Evolutionary conservation across 2,329 filamentous ascomycete species (phyloP), one percentile per base, ranked within the genome.

Genomic region (Aspergillus fumigatus): DNA sequence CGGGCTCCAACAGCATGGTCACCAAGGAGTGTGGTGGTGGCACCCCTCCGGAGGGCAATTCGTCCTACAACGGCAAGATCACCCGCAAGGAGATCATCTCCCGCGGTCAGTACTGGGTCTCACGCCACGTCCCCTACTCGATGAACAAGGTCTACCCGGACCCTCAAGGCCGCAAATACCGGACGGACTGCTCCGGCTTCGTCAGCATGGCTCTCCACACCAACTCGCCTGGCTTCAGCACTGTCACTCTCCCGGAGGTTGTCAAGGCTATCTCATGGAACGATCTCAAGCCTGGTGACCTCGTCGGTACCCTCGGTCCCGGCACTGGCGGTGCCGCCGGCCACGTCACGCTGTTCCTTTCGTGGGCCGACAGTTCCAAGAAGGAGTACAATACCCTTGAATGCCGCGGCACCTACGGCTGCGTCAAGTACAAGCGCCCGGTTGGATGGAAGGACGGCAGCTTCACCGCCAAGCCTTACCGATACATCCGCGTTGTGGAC

Each of bases 391-490:
- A 60, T 29, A 60, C 58, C 2, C 53, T 60, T 40, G 58, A 60
- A 51, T 60, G 58, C 49, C 58, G 56, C 29, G 58, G 58, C 21
- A 60, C 58, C 17, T 58, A 60, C 45, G 58, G 58, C 26, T 60
- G 58, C 14, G 56, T 58, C 48, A 48, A 48, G 8, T 56, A 60
- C 21, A 54, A 59, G 56, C 58, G 58, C 26, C 51, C 56, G 32
- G 51, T 58, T 47, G 26, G 40, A 35, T 35, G 32, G 32, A 35
- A 14, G 11, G 4, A 6, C 14, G 32, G 32, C 11, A 14, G 11
- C 4, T 35, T 35, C 32, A 35, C 32, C 4, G 32, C 32, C 32
- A 35, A 35, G 32, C 32, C 32, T 14, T 35, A 35, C 32, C 14
- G 32, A 14, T 35, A 35, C 32, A 35, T 17, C 11, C 32, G 32